Evolutionary conservation across 768 basidiomycete genomes (phyloP).

Genomic region (Lentinula guzmanii): DNA sequence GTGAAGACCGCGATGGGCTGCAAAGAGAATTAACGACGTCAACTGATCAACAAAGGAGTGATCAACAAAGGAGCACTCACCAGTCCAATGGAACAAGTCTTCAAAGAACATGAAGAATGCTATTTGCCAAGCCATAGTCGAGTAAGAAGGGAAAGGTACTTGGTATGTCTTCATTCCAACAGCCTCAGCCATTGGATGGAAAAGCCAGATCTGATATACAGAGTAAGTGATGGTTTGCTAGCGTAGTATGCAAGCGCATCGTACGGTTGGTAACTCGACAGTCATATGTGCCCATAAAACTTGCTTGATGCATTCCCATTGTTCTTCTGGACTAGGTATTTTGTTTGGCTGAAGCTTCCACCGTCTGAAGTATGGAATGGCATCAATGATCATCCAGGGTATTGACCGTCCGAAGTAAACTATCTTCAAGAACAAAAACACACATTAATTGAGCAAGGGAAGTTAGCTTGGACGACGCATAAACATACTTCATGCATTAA

Average conservation of each 20-base stretch:
- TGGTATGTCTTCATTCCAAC: constrained; percentile 92
- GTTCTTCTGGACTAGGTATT: constrained; percentile 71
- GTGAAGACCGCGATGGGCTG: constrained; percentile 89
- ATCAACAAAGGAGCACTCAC: constrained; percentile 21
- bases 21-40: not conserved
- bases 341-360: constrained; percentile 94
- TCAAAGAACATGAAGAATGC: constrained; percentile 93
- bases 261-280: constrained; percentile 82
- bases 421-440: constrained; percentile 40
- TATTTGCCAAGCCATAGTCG: constrained; percentile 69
- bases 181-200: constrained; percentile 84
- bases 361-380: constrained; percentile 85
- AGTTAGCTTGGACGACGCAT: not conserved
- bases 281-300: constrained; percentile 96
- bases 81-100: constrained; percentile 90
- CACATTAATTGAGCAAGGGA: constrained; percentile 2
- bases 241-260: constrained; percentile 14
- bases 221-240: not conserved
- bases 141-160: constrained; percentile 80
- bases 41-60: not conserved
- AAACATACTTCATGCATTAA: constrained; percentile 85
- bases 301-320: constrained; percentile 94
- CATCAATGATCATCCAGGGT: constrained; percentile 95
- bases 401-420: constrained; percentile 96
- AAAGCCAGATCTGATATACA: constrained; percentile 73